Evolutionary conservation across 495 filamentous ascomycete species (phyloP), one percentile per base, ranked within the genome.

Genomic region (Extremus antarcticus): DNA sequence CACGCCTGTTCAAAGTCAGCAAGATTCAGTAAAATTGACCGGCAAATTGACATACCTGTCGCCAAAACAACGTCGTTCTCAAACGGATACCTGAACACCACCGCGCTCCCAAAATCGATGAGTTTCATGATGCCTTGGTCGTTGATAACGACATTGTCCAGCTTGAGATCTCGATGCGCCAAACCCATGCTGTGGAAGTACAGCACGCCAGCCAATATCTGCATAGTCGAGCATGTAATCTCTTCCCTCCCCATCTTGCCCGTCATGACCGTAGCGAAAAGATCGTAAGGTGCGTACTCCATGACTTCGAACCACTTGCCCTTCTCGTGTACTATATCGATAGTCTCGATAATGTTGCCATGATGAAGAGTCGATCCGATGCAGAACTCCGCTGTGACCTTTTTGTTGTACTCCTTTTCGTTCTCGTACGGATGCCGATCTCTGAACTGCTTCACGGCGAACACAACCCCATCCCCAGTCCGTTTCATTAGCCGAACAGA

Each of bases 71-170:
- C 83, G 59, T 90, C 87, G 51, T 83, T 88, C 71, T 99, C 92
- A 66, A 99, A 99, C 1, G 92, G 92, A 75, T 99, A 99, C 57
- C 84, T 80, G 73, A 91, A 99, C 46, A 99, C 90, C 54, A 89
- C 90, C 2, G 92, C 90, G 71, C 92, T 97, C 51, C 92, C 92
- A 72, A 99, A 99, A 68, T 99, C 92, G 58, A 99, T 99, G 49
- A 99, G 85, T 72, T 99, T 99, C 86, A 99, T 94, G 58, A 99
- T 96, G n/a, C 92, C 92, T 60, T 83, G 80, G 62, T 95, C 86
- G 61, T 90, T 97, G 47, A 99, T 89, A 46, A 99, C 92, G 16
- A 99, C 92, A 61, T 99, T 99, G 70, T 99, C 92, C 63, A 99
- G 70, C 68, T 99, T 99, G 60, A 99, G 67, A 78, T 99, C 92